Percentiles rank a stretch among this genome's conserved stretches.
Conservation (phyloP, 148 eudicot genomes). For the Oxyria digyna region DNA sequence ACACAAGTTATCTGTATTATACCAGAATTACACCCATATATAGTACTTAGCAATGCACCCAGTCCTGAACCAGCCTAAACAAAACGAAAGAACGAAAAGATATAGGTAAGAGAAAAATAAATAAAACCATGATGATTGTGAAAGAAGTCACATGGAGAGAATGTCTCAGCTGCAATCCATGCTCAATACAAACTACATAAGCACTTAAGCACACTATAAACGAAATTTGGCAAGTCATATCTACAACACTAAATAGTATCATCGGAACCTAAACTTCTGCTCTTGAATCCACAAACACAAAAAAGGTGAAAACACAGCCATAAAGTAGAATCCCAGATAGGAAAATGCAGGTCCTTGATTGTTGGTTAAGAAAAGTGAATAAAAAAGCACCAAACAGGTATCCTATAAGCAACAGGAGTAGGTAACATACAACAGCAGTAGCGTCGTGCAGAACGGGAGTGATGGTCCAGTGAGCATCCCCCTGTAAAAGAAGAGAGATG, state of each 20-base stretch:
- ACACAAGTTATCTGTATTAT: conserved; percentile 10
- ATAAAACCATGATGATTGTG: not conserved
- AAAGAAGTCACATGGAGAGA: not conserved
- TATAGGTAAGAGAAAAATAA: conserved; percentile 4
- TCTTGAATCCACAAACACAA: not conserved
- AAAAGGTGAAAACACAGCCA: not conserved
- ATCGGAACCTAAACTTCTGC: not conserved
- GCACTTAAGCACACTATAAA: not conserved
- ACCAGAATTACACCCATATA: conserved; percentile 60
- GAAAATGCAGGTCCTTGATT: not conserved
- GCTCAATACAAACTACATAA: not conserved
- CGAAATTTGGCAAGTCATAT: not conserved
- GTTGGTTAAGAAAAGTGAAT: not conserved
- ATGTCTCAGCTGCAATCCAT: not conserved
- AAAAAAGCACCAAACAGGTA: not conserved
- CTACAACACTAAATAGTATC: not conserved
- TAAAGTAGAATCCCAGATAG: not conserved
- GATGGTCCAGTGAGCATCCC: conserved; percentile 51
- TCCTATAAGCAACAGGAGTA: not conserved
- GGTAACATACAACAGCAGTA: conserved; percentile 44
- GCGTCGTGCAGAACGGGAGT: conserved; percentile 58
- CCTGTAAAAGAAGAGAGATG: conserved; percentile 20
- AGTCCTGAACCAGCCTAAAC: conserved; percentile 67
- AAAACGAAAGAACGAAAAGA: not conserved
- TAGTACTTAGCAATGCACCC: conserved; percentile 75